A percentile compares a stretch with the other conserved stretches of the same genome.
Evolutionary conservation across 2,329 filamentous ascomycete species (phyloP).

Genomic region (Botryotinia convoluta): DNA sequence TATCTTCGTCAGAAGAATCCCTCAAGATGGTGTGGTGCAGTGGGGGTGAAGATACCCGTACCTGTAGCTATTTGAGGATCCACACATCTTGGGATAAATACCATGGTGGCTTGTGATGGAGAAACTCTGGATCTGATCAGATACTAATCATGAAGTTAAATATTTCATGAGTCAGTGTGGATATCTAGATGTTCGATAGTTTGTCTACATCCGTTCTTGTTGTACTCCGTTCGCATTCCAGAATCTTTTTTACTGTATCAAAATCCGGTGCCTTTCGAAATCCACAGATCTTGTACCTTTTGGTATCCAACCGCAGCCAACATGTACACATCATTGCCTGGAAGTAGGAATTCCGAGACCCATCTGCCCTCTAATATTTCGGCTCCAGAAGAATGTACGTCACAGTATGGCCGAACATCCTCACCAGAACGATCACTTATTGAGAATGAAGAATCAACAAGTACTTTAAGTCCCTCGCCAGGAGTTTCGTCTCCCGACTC

Average conservation of each 20-base stretch:
- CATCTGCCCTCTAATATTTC: not conserved
- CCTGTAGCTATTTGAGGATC: constrained; percentile 4
- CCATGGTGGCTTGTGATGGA: not conserved
- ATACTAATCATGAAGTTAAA: not conserved
- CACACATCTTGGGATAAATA: not conserved
- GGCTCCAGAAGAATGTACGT: not conserved
- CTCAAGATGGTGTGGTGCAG: not conserved
- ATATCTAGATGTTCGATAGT: not conserved
- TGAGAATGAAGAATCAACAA: not conserved
- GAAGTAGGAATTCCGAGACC: not conserved
- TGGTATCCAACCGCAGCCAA: not conserved
- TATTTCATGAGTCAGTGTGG: not conserved
- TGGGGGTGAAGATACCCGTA: not conserved
- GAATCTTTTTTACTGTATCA: not conserved
- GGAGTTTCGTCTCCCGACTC: not conserved
- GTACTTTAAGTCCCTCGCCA: not conserved
- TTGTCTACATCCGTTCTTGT: not conserved
- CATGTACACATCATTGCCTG: not conserved
- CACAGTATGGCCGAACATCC: not conserved
- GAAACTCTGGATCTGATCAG: not conserved
- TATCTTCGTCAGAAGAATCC: not conserved
- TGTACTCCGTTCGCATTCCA: not conserved
- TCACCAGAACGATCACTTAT: not conserved
- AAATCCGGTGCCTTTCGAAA: not conserved
- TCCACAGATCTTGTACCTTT: not conserved